Conservation (phyloP, 495 filamentous ascomycete species). For the Lindgomyces ingoldianus region DNA sequence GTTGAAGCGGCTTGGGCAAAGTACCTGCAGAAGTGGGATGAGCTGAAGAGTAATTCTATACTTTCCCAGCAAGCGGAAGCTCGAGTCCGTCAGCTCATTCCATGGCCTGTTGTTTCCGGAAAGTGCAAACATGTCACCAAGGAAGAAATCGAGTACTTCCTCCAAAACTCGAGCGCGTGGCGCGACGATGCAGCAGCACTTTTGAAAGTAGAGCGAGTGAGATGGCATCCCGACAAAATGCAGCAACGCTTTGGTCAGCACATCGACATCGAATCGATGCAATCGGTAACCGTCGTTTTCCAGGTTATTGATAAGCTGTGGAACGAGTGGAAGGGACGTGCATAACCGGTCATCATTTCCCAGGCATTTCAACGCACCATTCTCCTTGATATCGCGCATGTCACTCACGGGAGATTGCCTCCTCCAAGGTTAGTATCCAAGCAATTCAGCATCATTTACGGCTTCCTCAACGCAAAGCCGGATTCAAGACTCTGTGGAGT, state of each 20-base stretch:
- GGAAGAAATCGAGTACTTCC: conserved; percentile 65
- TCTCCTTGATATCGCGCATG: too few relatives aligned
- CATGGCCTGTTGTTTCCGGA: conserved; percentile 78
- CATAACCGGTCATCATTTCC: not conserved
- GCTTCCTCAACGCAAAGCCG: too few relatives aligned
- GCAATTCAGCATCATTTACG: too few relatives aligned
- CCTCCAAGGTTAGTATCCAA: too few relatives aligned
- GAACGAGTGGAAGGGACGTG: conserved; percentile 43
- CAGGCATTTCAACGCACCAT: not conserved
- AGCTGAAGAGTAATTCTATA: conserved; percentile 49
- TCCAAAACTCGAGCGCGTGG: conserved; percentile 53
- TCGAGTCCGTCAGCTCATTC: conserved; percentile 49
- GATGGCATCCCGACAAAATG: conserved; percentile 99
- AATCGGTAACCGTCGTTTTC: conserved; percentile 85
- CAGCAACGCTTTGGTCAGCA: conserved; percentile 80
- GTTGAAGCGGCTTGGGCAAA: conserved; percentile 61
- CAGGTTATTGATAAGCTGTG: conserved; percentile 86
- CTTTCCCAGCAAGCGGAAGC: conserved; percentile 4
- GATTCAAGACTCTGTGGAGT: too few relatives aligned
- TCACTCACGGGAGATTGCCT: too few relatives aligned
- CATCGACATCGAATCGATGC: conserved; percentile 67
- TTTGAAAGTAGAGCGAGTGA: conserved; percentile 81
- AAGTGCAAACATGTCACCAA: conserved; percentile 60
- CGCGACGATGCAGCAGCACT: conserved; percentile 44
- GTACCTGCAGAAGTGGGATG: conserved; percentile 66